Conservation (phyloP, 768 basidiomycete genomes). For the Kondoa subrosea region DNA sequence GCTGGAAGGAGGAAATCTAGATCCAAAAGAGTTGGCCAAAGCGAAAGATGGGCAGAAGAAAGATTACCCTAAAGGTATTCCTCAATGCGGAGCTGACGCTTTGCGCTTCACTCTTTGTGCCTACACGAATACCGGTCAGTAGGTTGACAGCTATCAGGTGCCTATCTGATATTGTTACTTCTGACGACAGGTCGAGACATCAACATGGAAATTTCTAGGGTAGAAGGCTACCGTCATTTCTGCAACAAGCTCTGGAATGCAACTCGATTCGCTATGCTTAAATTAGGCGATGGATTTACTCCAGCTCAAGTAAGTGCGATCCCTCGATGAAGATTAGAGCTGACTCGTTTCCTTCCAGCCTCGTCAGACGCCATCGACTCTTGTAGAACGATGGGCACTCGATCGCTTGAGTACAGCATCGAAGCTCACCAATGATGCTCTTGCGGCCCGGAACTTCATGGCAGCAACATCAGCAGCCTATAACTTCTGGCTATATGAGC, state of each 20-base stretch:
- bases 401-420: constrained; percentile 80
- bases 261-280: constrained; percentile 97
- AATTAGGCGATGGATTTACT: constrained; percentile 67
- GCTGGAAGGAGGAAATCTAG: constrained; percentile 75
- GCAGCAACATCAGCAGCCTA: constrained; percentile 64
- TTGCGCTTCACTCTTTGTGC: constrained; percentile 86
- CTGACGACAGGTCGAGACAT: constrained; percentile 64
- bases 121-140: constrained; percentile 69
- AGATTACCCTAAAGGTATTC: constrained; percentile 96
- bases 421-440: constrained; percentile 52
- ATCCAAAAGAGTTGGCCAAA: constrained; percentile 77
- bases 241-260: constrained; percentile 99
- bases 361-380: constrained; percentile 33
- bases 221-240: constrained; percentile 97
- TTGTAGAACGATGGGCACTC: constrained; percentile 87
- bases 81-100: constrained; percentile 95
- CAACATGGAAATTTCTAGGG: constrained; percentile 84
- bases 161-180: neutral
- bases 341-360: neutral
- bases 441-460: constrained; percentile 81
- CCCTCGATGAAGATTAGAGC: constrained; percentile 44
- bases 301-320: constrained; percentile 41
- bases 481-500: constrained; percentile 94
- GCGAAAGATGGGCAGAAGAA: constrained; percentile 94
- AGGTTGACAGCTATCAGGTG: neutral